phyloP scores from a whole-genome alignment of 2,329 filamentous ascomycete genomes.

The Penicillium vulpinum region DNA sequence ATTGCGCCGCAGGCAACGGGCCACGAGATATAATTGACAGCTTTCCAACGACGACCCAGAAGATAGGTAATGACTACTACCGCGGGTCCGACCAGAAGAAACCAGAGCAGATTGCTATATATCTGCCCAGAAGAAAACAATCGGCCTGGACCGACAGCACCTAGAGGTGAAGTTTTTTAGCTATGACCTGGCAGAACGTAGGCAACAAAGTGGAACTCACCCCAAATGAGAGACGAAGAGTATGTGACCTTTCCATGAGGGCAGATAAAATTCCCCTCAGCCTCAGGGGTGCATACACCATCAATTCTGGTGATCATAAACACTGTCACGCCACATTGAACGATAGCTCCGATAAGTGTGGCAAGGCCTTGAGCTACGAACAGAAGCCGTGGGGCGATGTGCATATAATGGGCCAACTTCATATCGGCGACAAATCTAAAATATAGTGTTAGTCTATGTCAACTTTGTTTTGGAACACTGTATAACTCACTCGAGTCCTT shows the following conservation, averaged over 20 bases:
- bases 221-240: constrained; percentile 71
- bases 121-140: constrained; percentile 65
- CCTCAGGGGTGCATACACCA: constrained; percentile 55
- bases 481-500: constrained; percentile 52
- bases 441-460: background rate
- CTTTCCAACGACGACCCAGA: constrained; percentile 60
- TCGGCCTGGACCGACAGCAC: constrained; percentile 65
- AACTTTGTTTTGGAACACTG: background rate
- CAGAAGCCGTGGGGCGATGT: constrained; percentile 50
- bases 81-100: constrained; percentile 67
- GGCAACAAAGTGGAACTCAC: constrained; percentile 31
- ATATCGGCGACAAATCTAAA: constrained; percentile 66
- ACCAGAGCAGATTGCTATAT: constrained; percentile 67
- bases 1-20: constrained; percentile 69
- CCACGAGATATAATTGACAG: constrained; percentile 65
- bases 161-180: constrained; percentile 19
- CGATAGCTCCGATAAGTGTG: constrained; percentile 50
- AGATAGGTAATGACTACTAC: constrained; percentile 61
- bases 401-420: constrained; percentile 58
- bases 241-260: constrained; percentile 62
- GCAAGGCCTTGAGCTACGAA: constrained; percentile 55
- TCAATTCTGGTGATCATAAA: constrained; percentile 51
- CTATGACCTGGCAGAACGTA: background rate
- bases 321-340: constrained; percentile 53
- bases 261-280: constrained; percentile 60